Base-by-base conservation (phyloP, 1,284 basidiomycete species). In the Amylostereum chailletii region DNA sequence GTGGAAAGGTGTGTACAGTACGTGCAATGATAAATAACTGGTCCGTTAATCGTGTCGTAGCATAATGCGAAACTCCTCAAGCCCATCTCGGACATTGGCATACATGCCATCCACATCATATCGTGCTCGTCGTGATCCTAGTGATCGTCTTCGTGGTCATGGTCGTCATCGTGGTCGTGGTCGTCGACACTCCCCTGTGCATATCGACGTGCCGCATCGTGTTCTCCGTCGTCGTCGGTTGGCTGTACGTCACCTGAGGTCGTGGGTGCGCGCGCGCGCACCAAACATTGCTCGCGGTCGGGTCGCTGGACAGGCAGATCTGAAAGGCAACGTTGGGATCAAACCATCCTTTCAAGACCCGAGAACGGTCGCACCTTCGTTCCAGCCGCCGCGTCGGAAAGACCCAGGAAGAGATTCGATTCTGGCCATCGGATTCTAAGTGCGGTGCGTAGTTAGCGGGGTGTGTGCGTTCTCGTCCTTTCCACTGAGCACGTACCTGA, bases 221-320 rank as follows among this genome's bases (percentile, higher is more conserved):
- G 32, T 53, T 51, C 0, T 52, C 53, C 27, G 47, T 53, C 41
- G 52, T 40, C 7, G 53, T 37, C 3, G 52, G 52, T 5, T 51
- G 51, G 51, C 53, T 53, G 46, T 53, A 49, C 41, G 53, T 47
- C 27, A 53, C 32, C 45, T 53, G 52, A 39, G 53, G 51, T 29
- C 52, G 52, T 11, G 51, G 51, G 36, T 46, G 52, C 8, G 37
- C 29, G 37, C 50, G 46, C 42, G 53, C 40, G 27, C 52, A 43
- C 52, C 52, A 53, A 30, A 46, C 49, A 8, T 51, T 51, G 41
- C 52, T 53, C 37, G 45, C 46, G 40, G 42, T 47, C n/a, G 51
- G 43, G 19, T 52, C 51, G 36, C 38, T 52, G n/a, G 51, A 53
- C 8, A 53, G 36, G 46, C 43, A 53, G 8, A 53, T 45, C 51